These are phyloP conservation scores for Schizosaccharomyces cryophilus DNA, from an alignment of 805 yeast species.

Conservation along the genomic window DNA sequence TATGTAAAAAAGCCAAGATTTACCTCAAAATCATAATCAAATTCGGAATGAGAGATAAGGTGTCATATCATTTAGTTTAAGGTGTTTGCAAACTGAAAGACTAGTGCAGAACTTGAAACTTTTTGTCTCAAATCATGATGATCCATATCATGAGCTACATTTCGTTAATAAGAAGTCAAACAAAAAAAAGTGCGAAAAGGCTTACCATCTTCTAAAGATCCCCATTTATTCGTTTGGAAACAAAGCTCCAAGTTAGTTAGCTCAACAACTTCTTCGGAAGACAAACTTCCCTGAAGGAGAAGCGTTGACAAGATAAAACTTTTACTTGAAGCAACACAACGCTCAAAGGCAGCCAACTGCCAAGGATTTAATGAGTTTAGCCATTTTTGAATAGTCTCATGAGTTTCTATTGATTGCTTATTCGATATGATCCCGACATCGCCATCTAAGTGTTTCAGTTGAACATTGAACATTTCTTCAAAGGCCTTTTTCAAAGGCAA, in stretches of 20 bases:
- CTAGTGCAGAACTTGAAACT: slow-evolving; percentile 51
- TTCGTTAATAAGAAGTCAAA: background rate
- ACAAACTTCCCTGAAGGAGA: slow-evolving; percentile 17
- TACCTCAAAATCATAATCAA: too few species aligned
- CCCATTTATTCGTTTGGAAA: slow-evolving; percentile 80
- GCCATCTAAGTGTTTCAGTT: slow-evolving; percentile 44
- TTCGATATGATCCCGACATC: slow-evolving; percentile 69
- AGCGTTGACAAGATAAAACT: slow-evolving; percentile 66
- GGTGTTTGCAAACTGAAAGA: slow-evolving; percentile 8
- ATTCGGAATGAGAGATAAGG: too few species aligned
- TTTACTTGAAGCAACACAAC: slow-evolving; percentile 65
- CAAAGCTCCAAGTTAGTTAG: slow-evolving; percentile 62
- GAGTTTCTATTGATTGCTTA: slow-evolving; percentile 20
- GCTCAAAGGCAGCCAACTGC: slow-evolving; percentile 73
- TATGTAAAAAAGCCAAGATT: too few species aligned
- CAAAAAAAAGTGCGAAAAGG: background rate
- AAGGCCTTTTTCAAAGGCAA: slow-evolving; percentile 47
- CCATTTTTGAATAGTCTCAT: slow-evolving; percentile 24
- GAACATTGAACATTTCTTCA: slow-evolving; percentile 30
- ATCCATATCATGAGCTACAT: slow-evolving; percentile 79
- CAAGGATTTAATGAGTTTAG: slow-evolving; percentile 44
- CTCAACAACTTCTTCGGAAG: slow-evolving; percentile 40
- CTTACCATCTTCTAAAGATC: slow-evolving; percentile 68
- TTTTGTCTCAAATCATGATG: slow-evolving; percentile 68
- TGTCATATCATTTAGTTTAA: too few species aligned